Base-by-base conservation (phyloP, 176 grass and related monocot genomes). In the Cenchrus purpureus region DNA sequence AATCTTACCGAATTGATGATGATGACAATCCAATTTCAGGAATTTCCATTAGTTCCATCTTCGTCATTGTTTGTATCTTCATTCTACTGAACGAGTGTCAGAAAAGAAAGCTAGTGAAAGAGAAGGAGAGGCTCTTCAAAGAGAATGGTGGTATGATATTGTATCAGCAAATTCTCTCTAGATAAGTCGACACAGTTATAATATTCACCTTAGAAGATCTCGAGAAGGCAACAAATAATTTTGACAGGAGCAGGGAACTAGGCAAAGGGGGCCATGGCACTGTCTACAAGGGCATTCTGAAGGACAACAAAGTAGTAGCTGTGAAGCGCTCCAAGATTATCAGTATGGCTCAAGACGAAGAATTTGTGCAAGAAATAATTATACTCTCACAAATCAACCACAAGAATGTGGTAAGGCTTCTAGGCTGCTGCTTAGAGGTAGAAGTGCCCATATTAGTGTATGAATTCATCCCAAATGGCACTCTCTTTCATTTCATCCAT, bases 91-190 rank as follows among this genome's bases (percentile, higher is more conserved):
- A 0, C 16, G 11, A 12, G 16, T 76, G 54, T 59, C 1, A 42
- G 13, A 58, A 76, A 43, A 43, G 17, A 2, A n/a, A 59, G 32
- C 9, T 59, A 10, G 74, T 28, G 2, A 65, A 65, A 81, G 62
- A 79, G 61, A 79, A 66, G 46, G 46, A 52, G 3, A 50, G 12
- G 12, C 20, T 59, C 5, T 76, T 76, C 54, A n/a, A 84, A 43
- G 59, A 84, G 59, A 84, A 84, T 75, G 82, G 82, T 16, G 82
- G 82, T 54, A 58, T 20, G 46, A 66, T 84, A 54, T 54, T 84
- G 16, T 84, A 28, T 11, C 59, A 74, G 8, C 44, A 84, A 75
- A 84, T 84, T 20, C 71, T 75, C 3, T 75, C 82, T 25, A 64
- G 14, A 55, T 12, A 75, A 84, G 60, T 84, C 20, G 71, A 84